Conservation (phyloP, 179 eudicot genomes). For the Spergularia azorica region DNA sequence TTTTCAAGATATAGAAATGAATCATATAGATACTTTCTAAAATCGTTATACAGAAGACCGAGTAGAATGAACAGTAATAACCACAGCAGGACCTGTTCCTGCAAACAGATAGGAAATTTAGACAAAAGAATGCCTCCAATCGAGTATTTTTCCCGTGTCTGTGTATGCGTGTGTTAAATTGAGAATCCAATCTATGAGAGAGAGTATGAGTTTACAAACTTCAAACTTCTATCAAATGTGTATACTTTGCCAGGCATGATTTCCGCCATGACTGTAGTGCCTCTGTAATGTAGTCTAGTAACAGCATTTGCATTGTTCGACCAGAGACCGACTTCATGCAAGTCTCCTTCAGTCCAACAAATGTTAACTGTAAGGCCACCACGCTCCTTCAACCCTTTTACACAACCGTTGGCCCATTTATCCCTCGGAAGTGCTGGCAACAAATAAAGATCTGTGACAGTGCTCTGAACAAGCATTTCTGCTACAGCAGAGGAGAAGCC, state of each 20-base stretch:
- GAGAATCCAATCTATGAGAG: conserved; percentile 23
- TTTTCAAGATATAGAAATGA: no score
- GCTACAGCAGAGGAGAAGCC: conserved; percentile 86
- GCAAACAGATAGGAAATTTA: background rate
- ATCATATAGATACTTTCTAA: no score
- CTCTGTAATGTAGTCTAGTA: conserved; percentile 58
- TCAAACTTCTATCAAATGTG: conserved; percentile 54
- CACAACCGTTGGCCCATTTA: conserved; percentile 81
- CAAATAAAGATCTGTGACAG: conserved; percentile 64
- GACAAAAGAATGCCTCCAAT: conserved; percentile 20
- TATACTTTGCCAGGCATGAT: conserved; percentile 52
- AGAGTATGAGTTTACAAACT: conserved; percentile 47
- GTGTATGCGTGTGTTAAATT: conserved; percentile 8
- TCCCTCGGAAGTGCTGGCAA: conserved; percentile 89
- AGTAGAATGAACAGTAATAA: no score
- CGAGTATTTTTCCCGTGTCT: conserved; percentile 9
- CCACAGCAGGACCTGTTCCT: no score
- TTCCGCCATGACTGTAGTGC: conserved; percentile 37
- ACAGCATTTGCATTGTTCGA: conserved; percentile 35
- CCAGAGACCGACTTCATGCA: conserved; percentile 66
- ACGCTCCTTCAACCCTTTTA: conserved; percentile 83
- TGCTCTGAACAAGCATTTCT: conserved; percentile 96
- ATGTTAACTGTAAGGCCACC: conserved; percentile 73
- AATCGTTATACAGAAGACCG: no score
- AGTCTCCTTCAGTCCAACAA: conserved; percentile 77